Evolutionary conservation across 768 basidiomycete genomes (phyloP).

Genomic region (Hebeloma cylindrosporum): DNA sequence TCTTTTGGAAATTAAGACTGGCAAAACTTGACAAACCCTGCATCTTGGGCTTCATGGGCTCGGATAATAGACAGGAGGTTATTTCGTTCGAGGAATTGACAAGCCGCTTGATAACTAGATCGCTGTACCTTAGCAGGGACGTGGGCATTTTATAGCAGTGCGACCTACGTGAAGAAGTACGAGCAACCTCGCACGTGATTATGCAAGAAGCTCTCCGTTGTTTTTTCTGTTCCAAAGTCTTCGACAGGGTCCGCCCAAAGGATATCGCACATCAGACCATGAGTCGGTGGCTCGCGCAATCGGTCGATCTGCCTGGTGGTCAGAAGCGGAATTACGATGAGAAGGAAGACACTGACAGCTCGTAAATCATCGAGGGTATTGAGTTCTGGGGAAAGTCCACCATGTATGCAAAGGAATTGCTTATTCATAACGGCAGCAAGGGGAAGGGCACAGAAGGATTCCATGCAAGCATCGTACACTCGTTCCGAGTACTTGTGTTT

Average conservation of each 20-base stretch:
- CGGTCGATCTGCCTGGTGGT: slow-evolving; percentile 75
- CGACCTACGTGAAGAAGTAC: slow-evolving; percentile 74
- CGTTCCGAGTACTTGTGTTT: slow-evolving; percentile 99
- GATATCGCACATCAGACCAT: slow-evolving; percentile 98
- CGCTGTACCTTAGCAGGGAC: no score
- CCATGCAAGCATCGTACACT: slow-evolving; percentile 97
- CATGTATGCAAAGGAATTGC: slow-evolving; percentile 98
- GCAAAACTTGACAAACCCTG: slow-evolving; percentile 60
- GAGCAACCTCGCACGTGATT: slow-evolving; percentile 97
- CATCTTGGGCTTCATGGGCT: slow-evolving; percentile 98
- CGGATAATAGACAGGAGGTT: slow-evolving; percentile 95
- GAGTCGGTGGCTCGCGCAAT: slow-evolving; percentile 97
- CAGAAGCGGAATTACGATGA: neutral
- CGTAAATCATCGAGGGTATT: slow-evolving; percentile 95
- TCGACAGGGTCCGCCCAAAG: slow-evolving; percentile 98
- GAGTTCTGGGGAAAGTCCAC: slow-evolving; percentile 93
- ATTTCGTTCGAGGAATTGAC: slow-evolving; percentile 96
- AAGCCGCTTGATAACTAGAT: slow-evolving; percentile 94
- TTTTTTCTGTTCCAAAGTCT: slow-evolving; percentile 95
- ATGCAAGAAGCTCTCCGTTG: slow-evolving; percentile 85
- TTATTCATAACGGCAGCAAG: slow-evolving; percentile 99
- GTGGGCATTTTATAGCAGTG: slow-evolving; percentile 2
- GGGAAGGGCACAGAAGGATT: slow-evolving; percentile 93
- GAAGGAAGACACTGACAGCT: slow-evolving; percentile 48
- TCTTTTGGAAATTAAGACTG: neutral